Percentiles rank a stretch among this genome's conserved stretches.
Evolutionary conservation across 208 protist species (phyloP).

Genomic region (Trypanosomatidae sp.): DNA sequence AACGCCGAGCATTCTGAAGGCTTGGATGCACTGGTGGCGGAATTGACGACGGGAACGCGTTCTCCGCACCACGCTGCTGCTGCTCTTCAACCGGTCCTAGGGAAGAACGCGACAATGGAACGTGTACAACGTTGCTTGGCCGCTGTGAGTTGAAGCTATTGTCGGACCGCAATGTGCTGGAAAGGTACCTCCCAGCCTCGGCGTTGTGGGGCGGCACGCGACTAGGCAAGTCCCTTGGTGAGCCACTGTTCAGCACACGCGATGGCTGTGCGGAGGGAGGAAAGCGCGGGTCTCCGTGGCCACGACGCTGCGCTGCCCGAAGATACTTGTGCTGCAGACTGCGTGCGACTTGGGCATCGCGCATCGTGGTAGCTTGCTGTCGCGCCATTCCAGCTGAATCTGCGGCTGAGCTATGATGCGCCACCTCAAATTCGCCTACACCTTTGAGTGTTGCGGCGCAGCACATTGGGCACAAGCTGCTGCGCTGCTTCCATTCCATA

Average conservation of each 20-base stretch:
- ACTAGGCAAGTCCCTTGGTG: not conserved
- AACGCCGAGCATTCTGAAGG: not conserved
- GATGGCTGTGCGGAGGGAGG: not conserved
- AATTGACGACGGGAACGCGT: not conserved
- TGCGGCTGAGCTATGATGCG: not conserved
- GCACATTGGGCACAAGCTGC: slow-evolving; percentile 78
- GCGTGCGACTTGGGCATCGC: slow-evolving; percentile 33
- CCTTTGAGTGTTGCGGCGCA: slow-evolving; percentile 50
- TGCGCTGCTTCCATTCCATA: slow-evolving; percentile 79
- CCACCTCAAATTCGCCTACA: slow-evolving; percentile 30
- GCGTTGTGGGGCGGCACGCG: not conserved
- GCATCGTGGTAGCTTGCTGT: slow-evolving; percentile 12
- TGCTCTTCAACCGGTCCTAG: no score
- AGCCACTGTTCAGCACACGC: not conserved
- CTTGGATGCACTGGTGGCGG: not conserved
- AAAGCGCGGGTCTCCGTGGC: not conserved
- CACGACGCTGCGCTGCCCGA: slow-evolving; percentile 15
- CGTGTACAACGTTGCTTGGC: not conserved
- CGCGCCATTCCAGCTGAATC: slow-evolving; percentile 12
- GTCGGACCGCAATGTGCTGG: not conserved
- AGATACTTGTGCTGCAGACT: slow-evolving; percentile 37
- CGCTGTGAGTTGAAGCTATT: not conserved
- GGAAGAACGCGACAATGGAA: not conserved
- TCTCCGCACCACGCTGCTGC: not conserved
- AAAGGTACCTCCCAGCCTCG: not conserved